Percentiles rank a stretch among this genome's conserved stretches.
Evolutionary conservation across 148 eudicot genomes (phyloP).

Genomic region (Nepenthes mirabilis): DNA sequence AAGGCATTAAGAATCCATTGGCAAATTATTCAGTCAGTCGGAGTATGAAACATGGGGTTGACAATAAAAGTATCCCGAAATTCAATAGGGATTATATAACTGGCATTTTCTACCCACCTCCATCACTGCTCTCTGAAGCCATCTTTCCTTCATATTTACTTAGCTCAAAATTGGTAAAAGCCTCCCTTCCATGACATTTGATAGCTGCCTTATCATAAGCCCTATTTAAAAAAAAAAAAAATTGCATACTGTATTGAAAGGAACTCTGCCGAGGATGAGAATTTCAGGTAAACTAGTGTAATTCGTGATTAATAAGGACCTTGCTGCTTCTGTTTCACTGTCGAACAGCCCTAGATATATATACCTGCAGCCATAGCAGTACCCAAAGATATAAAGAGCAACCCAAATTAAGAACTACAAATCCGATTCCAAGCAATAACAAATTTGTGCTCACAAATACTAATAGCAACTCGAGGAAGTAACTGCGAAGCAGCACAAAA

Average conservation of each 20-base stretch:
- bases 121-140: slow-evolving; percentile 1
- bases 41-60: no score
- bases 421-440: slow-evolving; percentile 5
- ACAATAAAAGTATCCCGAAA: no score
- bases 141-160: slow-evolving; percentile 38
- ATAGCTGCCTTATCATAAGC: slow-evolving; percentile 81
- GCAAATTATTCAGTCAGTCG: no score
- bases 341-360: slow-evolving; percentile 80
- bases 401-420: slow-evolving; percentile 1
- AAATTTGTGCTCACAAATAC: not conserved
- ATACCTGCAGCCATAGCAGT: slow-evolving; percentile 69
- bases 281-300: not conserved
- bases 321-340: slow-evolving; percentile 82
- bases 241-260: slow-evolving; percentile 2
- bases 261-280: slow-evolving; percentile 8
- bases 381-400: slow-evolving; percentile 32
- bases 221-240: slow-evolving; percentile 33
- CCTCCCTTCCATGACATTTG: slow-evolving; percentile 56
- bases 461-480: not conserved
- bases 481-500: not conserved
- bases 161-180: slow-evolving; percentile 65
- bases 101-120: slow-evolving; percentile 4
- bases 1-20: not conserved
- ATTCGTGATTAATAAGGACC: slow-evolving; percentile 47
- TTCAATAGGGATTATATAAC: no score